Evolutionary conservation across 2,329 filamentous ascomycete species (phyloP).

Genomic region (Plectosphaerella sp.): DNA sequence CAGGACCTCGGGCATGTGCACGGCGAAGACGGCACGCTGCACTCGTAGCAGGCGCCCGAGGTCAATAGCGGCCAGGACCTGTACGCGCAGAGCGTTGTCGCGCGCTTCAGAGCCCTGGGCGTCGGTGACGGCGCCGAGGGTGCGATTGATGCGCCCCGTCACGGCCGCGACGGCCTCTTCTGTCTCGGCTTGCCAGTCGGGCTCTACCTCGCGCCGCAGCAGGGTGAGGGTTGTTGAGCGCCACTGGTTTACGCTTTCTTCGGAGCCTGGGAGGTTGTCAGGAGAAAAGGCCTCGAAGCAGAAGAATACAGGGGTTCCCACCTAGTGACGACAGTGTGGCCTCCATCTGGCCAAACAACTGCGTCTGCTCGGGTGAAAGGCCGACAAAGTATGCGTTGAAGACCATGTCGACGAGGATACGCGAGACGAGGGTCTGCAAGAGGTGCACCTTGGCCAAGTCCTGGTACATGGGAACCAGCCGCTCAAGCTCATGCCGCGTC

Average conservation of each 20-base stretch:
- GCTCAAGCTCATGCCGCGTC: slow-evolving; percentile 40
- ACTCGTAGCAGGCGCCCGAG: slow-evolving; percentile 51
- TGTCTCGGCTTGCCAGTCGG: slow-evolving; percentile 43
- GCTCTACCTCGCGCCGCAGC: slow-evolving; percentile 47
- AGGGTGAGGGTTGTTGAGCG: slow-evolving; percentile 59
- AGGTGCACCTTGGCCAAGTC: slow-evolving; percentile 52
- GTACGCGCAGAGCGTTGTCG: slow-evolving; percentile 47
- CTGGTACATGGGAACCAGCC: slow-evolving; percentile 37
- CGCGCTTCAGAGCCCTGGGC: slow-evolving; percentile 32
- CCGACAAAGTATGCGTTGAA: slow-evolving; percentile 63
- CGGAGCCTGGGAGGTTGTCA: slow-evolving; percentile 27
- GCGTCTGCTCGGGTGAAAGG: slow-evolving; percentile 48
- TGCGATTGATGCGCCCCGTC: slow-evolving; percentile 39
- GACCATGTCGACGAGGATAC: slow-evolving; percentile 54
- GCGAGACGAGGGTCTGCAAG: slow-evolving; percentile 58
- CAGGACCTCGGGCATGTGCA: slow-evolving; percentile 49
- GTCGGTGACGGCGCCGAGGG: slow-evolving; percentile 47
- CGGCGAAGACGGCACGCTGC: slow-evolving; percentile 54
- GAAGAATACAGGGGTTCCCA: slow-evolving; percentile 2
- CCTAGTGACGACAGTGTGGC: slow-evolving; percentile 28
- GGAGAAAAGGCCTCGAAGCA: background rate
- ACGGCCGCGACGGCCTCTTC: slow-evolving; percentile 34
- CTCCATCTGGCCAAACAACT: slow-evolving; percentile 46
- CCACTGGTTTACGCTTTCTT: slow-evolving; percentile 60
- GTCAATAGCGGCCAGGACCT: slow-evolving; percentile 50